Evolutionary conservation across 257 asterid genomes (phyloP), one percentile per base, ranked within the genome.

Genomic region (Thymus quinquecostatus): DNA sequence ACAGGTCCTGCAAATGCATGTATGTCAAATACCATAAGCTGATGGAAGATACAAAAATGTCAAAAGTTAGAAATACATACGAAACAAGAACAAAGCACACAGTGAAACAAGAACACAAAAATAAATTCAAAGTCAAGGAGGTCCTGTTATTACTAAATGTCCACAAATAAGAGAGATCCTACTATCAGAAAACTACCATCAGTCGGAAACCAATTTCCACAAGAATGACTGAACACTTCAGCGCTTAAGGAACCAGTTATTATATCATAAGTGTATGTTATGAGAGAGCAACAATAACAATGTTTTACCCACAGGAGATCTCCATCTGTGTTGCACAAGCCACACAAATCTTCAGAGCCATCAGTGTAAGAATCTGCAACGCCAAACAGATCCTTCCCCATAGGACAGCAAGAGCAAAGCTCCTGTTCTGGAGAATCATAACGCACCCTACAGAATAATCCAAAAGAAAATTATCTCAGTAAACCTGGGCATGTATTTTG

Each of bases 221-320:
- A 67, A 28, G 70, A 69, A 55, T 60, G 29, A 76, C 13, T 32
- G 53, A 69, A 70, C 66, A 47, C 75, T 61, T 13, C 47, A 53
- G 70, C 28, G 45, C 69, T 62, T 41, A 49, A 55, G 75, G 44
- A 40, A 45, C 45, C 57, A 73, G 14, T 51, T 57, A 29, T 14
- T 36, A 62, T 30, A 64, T 38, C 61, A 66, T 50, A 57, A 43
- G 51, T 58, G 64, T 14, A 44, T 48, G 27, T 72, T 45, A 73
- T 49, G 30, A 71, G 43, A 74, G 75, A 63, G 81, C 71, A 72
- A n/a, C 21, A 54, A 80, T 60, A 32, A 66, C 74, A 77, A 80
- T 74, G 73, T 76, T 81, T 84, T 83, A 88, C 97, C 79, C 91
- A 91, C 97, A 82, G 80, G 85, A 83, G 87, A 80, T 90, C 80